Percentiles rank a stretch among this genome's conserved stretches.
These are phyloP conservation scores for Penicillium flavigenum DNA, from an alignment of 495 filamentous ascomycete genomes.

Conservation along the genomic window DNA sequence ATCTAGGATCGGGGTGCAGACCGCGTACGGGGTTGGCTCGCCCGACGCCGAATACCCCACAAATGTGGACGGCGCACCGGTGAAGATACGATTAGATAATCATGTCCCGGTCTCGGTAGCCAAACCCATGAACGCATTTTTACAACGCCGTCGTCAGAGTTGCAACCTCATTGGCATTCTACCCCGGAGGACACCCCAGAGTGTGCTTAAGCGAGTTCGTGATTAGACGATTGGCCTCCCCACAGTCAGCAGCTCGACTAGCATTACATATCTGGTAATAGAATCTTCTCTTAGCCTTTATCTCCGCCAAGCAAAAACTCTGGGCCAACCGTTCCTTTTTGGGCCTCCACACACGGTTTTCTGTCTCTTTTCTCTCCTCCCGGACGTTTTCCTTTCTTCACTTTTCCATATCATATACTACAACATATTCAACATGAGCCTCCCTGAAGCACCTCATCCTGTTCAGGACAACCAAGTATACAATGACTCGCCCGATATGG, in stretches of 20 bases:
- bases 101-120: neutral
- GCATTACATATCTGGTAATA: neutral
- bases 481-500: conserved; percentile 14
- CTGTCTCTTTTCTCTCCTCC: conserved; percentile 15
- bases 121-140: neutral
- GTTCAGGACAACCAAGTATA: conserved; percentile 19
- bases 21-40: conserved; percentile 1
- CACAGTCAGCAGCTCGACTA: neutral
- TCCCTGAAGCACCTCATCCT: conserved; percentile 11
- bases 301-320: conserved; percentile 28
- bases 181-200: neutral
- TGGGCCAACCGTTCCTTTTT: conserved; percentile 22
- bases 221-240: neutral
- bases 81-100: conserved; percentile 10
- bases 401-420: neutral
- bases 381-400: conserved; percentile 4
- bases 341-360: conserved; percentile 19
- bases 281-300: conserved; percentile 11
- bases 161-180: neutral
- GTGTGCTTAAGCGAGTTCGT: neutral
- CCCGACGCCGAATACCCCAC: conserved; percentile 3
- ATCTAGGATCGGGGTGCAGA: neutral
- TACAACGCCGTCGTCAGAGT: neutral
- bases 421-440: conserved; percentile 22
- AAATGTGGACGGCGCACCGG: neutral